These are phyloP conservation scores for Trichosporon sp. DNA, from an alignment of 1,284 basidiomycete genomes.

Conservation along the genomic window DNA sequence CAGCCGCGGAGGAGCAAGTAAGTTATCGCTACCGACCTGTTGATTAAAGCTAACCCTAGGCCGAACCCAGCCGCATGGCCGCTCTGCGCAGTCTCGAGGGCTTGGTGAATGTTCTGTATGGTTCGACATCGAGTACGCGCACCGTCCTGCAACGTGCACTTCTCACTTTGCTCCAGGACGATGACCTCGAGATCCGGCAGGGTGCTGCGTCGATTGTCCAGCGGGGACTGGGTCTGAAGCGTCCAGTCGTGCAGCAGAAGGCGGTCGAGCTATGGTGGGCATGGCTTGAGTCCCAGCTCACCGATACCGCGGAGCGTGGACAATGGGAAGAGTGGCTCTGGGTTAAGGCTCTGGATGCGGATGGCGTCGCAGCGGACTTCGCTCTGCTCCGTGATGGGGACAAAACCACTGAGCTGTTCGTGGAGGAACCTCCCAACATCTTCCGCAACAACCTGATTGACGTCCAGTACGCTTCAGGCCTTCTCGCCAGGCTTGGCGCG, in stretches of 20 bases:
- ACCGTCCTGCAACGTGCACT: conserved; percentile 32
- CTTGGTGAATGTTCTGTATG: conserved; percentile 21
- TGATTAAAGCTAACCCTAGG: conserved; percentile 29
- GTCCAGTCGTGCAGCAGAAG: conserved; percentile 34
- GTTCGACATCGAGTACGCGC: neutral
- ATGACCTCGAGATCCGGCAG: conserved; percentile 49
- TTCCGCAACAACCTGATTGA: conserved; percentile 48
- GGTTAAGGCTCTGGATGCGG: conserved; percentile 25
- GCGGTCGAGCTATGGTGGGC: conserved; percentile 46
- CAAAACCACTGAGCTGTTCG: conserved; percentile 42
- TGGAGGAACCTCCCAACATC: conserved; percentile 52
- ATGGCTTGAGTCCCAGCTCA: conserved; percentile 31
- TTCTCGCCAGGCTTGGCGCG: conserved; percentile 25
- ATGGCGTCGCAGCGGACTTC: conserved; percentile 29
- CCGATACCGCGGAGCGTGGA: neutral
- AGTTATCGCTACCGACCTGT: neutral
- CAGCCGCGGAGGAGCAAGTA: conserved; percentile 29
- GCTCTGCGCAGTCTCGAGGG: conserved; percentile 36
- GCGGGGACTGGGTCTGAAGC: conserved; percentile 28
- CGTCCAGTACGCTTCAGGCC: conserved; percentile 32
- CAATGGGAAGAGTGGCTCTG: conserved; percentile 42
- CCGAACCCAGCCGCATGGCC: conserved; percentile 40
- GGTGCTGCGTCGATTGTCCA: conserved; percentile 39
- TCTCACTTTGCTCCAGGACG: conserved; percentile 47
- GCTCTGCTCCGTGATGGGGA: neutral